Conservation (phyloP, 768 basidiomycete species). For the Termitomyces sp. region DNA sequence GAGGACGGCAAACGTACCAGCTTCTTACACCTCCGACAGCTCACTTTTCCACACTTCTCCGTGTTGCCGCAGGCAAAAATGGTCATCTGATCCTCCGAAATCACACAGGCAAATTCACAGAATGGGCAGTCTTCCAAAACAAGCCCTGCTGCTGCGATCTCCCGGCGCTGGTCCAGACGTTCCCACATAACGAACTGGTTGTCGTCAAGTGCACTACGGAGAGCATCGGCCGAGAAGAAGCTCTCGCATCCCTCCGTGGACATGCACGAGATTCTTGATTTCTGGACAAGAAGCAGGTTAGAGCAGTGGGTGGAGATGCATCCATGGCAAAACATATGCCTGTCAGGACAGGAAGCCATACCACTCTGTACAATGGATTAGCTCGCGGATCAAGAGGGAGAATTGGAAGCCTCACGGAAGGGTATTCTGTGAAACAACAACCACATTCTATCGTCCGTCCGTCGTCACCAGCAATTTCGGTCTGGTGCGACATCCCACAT, state of each 20-base stretch:
- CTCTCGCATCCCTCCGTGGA: conserved; percentile 40
- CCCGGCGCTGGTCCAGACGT: conserved; percentile 56
- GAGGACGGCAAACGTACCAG: conserved; percentile 24
- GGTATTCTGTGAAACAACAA: conserved; percentile 52
- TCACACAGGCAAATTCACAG: conserved; percentile 66
- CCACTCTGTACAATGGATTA: conserved; percentile 38
- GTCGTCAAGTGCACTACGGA: conserved; percentile 50
- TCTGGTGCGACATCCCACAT: neutral
- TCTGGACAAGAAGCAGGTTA: conserved; percentile 48
- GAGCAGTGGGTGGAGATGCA: conserved; percentile 60
- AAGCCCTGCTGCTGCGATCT: conserved; percentile 61
- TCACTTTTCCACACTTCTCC: conserved; percentile 53
- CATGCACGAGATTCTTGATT: conserved; percentile 54
- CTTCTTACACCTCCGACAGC: conserved; percentile 64
- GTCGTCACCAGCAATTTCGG: neutral
- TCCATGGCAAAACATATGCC: conserved; percentile 65
- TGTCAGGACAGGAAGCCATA: conserved; percentile 72
- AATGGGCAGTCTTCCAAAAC: conserved; percentile 77
- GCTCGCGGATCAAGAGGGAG: neutral
- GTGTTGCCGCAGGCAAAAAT: conserved; percentile 31
- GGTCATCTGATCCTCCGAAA: conserved; percentile 46
- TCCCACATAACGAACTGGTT: conserved; percentile 58
- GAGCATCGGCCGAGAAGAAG: conserved; percentile 53
- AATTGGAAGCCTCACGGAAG: conserved; percentile 9
- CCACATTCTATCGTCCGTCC: conserved; percentile 55